Base-by-base conservation (phyloP, 768 basidiomycete species). In the Amanita rimosa region DNA sequence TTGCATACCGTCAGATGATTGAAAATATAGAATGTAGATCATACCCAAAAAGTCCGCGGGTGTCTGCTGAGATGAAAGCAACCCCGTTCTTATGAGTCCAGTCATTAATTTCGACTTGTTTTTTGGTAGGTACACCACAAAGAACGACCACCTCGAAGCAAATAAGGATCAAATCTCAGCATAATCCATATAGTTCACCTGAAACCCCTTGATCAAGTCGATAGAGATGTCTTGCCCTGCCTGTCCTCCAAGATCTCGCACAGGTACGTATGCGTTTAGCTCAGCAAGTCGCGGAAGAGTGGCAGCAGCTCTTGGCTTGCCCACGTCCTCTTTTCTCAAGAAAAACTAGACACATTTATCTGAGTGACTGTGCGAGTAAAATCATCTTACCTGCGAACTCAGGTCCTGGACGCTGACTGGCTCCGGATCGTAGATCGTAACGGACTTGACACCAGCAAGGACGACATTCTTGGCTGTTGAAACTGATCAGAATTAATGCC, bases 371-470 rank as follows among this genome's bases (percentile, higher is more conserved):
- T 10, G 5, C 26, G 6, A 24, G 49, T 27, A 50, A 35, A 50
- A 68, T 17, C 16, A 43, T 43, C 70, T 55, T 55, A 87, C 93
- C 68, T 96, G 95, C 3, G 92, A 85, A 60, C 94, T 87, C 42
- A 99, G 73, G 68, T 99, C 96, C 54, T 85, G 81, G n/a, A 93
- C 58, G 19, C 78, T 75, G 9, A 93, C 89, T 9, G 79, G 85
- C 55, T 92, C 85, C 7, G 94, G 94, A 65, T 99, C 96, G 61
- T 80, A 97, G 49, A 98, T 75, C 4, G 94, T 94, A 26, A 98
- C 95, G 5, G 90, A 92, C 68, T 96, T 98, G 44, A 99, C 96
- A 50, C 96, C 96, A 43, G 96, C 96, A 48, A 99, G 74, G 48
- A 80, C 84, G 49, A 97, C 74, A 62, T 99, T 91, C 74, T 99